These are phyloP conservation scores for Salvia rosmarinus DNA, from an alignment of 257 asterid genomes.

Conservation along the genomic window DNA sequence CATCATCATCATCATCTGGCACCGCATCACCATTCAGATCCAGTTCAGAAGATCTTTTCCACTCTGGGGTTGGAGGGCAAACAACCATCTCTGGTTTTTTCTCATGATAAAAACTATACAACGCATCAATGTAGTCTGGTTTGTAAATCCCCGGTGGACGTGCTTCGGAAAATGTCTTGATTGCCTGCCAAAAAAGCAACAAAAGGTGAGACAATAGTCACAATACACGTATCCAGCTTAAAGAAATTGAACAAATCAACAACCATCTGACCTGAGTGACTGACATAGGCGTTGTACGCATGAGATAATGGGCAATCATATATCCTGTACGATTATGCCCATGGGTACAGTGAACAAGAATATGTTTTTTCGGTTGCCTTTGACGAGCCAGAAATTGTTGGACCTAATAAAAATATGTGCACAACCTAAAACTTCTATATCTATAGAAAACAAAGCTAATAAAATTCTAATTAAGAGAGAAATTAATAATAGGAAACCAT, in stretches of 20 bases:
- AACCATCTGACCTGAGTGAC: slow-evolving; percentile 76
- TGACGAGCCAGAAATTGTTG: slow-evolving; percentile 79
- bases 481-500: not conserved
- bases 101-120: slow-evolving; percentile 90
- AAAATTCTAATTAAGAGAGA: slow-evolving; percentile 19
- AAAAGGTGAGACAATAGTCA: slow-evolving; percentile 26
- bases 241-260: slow-evolving; percentile 7
- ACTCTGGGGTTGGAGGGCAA: slow-evolving; percentile 90
- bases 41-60: slow-evolving; percentile 91
- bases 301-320: slow-evolving; percentile 91
- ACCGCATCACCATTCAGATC: slow-evolving; percentile 97
- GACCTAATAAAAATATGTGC: slow-evolving; percentile 57
- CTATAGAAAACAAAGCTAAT: slow-evolving; percentile 1
- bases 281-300: slow-evolving; percentile 75
- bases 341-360: slow-evolving; percentile 97
- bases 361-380: slow-evolving; percentile 67
- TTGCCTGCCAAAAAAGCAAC: slow-evolving; percentile 60
- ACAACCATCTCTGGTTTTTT: slow-evolving; percentile 75
- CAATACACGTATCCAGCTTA: slow-evolving; percentile 14
- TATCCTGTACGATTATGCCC: slow-evolving; percentile 99
- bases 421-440: slow-evolving; percentile 24
- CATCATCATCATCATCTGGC: slow-evolving; percentile 95
- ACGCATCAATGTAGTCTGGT: slow-evolving; percentile 84
- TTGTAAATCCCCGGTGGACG: slow-evolving; percentile 98
- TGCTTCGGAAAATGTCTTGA: slow-evolving; percentile 78